phyloP scores from a whole-genome alignment of 2,329 filamentous ascomycete genomes.

The Aspergillus floridensis region DNA sequence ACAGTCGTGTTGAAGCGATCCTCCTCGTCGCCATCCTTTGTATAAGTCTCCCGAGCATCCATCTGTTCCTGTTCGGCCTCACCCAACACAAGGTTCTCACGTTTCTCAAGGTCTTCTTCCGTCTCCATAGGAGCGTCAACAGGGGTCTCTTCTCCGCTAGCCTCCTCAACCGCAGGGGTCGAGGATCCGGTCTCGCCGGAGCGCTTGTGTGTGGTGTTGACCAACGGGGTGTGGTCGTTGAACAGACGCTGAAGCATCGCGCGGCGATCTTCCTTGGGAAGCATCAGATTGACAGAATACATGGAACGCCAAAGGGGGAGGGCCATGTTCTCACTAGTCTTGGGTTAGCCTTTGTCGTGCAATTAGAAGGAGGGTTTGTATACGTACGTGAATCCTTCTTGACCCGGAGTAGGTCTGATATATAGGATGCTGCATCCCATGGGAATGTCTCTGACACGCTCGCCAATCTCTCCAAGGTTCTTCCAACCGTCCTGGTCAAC shows the following conservation, averaged over 20 bases:
- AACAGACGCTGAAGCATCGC: conserved; percentile 90
- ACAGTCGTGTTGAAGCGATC: conserved; percentile 50
- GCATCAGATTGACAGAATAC: conserved; percentile 90
- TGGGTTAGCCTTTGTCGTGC: conserved; percentile 19
- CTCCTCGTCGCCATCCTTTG: conserved; percentile 45
- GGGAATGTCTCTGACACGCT: conserved; percentile 71
- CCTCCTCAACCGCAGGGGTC: conserved; percentile 12
- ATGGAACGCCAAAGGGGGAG: conserved; percentile 93
- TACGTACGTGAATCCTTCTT: conserved; percentile 55
- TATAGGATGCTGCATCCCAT: conserved; percentile 92
- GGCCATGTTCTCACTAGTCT: conserved; percentile 69
- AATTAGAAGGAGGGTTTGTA: background rate
- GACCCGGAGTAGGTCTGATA: conserved; percentile 65
- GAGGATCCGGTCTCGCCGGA: conserved; percentile 15
- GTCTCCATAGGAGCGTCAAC: conserved; percentile 22
- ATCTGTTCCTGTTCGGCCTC: conserved; percentile 43
- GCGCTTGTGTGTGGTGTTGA: conserved; percentile 56
- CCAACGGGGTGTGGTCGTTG: conserved; percentile 80
- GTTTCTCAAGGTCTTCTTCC: conserved; percentile 38
- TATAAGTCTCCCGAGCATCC: conserved; percentile 44
- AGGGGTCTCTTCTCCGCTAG: conserved; percentile 10
- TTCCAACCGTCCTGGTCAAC: conserved; percentile 72
- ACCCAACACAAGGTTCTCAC: conserved; percentile 39
- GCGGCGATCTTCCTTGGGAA: conserved; percentile 92
- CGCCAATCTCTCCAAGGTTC: conserved; percentile 81